Conservation (phyloP, 805 yeast genomes). For the Candida easanensis region DNA sequence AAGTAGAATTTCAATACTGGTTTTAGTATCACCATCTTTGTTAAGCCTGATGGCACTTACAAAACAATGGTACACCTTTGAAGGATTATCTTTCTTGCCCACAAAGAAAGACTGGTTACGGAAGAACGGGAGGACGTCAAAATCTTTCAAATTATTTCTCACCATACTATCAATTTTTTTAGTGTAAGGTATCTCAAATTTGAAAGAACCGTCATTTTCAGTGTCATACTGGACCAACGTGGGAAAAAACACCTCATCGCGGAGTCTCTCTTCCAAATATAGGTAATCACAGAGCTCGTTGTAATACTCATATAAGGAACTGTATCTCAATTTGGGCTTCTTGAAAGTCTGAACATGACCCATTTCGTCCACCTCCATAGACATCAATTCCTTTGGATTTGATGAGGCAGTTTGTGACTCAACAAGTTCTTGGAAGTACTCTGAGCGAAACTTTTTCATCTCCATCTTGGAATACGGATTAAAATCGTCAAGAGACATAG, state of each 20-base stretch:
- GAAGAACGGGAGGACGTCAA: conserved; percentile 56
- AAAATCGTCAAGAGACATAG: background rate
- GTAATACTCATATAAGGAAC: conserved; percentile 48
- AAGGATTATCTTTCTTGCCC: conserved; percentile 39
- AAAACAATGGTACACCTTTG: conserved; percentile 56
- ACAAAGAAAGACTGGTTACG: conserved; percentile 56
- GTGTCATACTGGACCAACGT: conserved; percentile 52
- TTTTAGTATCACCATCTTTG: conserved; percentile 25
- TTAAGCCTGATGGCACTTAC: conserved; percentile 41
- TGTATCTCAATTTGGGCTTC: conserved; percentile 36
- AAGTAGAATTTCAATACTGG: conserved; percentile 40
- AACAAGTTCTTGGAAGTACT: no score
- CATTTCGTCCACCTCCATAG: no score
- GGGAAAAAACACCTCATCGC: conserved; percentile 42
- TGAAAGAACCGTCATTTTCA: conserved; percentile 37
- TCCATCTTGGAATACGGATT: background rate
- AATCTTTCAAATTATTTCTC: conserved; percentile 46
- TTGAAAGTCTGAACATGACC: no score
- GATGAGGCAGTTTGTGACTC: no score
- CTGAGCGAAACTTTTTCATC: background rate
- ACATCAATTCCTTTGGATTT: no score
- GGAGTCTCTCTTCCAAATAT: conserved; percentile 56
- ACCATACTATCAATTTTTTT: conserved; percentile 47
- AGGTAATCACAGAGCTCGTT: conserved; percentile 56
- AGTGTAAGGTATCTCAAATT: conserved; percentile 38